Evolutionary conservation across 2,329 filamentous ascomycete genomes (phyloP), one percentile per base, ranked within the genome.

Genomic region (Diplodia intermedia): DNA sequence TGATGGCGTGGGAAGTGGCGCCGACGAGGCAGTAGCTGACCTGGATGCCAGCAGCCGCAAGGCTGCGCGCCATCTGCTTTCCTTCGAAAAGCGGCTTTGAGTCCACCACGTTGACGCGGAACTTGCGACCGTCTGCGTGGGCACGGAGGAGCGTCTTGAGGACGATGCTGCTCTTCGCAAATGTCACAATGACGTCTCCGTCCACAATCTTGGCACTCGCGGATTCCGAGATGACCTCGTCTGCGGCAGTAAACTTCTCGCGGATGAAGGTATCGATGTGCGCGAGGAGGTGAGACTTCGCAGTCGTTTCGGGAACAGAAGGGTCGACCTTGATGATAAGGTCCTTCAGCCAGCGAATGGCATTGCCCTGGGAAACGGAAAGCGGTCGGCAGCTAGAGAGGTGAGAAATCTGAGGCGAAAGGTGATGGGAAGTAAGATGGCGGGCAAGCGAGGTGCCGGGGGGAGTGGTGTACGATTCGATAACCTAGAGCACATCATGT

Each of bases 341-440:
- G 57, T 97, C 88, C 83, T 99, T 99, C 61, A 99, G 86, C 85
- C 93, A 94, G 66, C 95, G 89, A 76, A 99, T 97, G 43, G 93
- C 93, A 78, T 98, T 99, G 69, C 95, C 95, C 90, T 98, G 97
- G 70, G 92, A 93, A 80, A 97, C 95, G 72, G 92, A 96, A 81
- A 99, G 91, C 40, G 95, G 94, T n/a, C 95, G 90, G 76, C 94
- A 97, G 72, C 93, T 93, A 69, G 92, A 92, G 69, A 99, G 86
- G 76, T 96, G 97, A 71, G 96, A 93, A 75, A 99, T 97, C 80
- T 99, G 95, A 47, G 94, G 92, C 75, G 93, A 95, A 69, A 99
- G 88, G 71, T 93, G 89, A 79, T 98, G 93, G 12, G 92, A 91
- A 38, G 93, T 95, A 74, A 99, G 89, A 82, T 99, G 94, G 40